phyloP scores from a whole-genome alignment of 225 moss, liverwort and hornwort species.

The Polytrichum formosum region DNA sequence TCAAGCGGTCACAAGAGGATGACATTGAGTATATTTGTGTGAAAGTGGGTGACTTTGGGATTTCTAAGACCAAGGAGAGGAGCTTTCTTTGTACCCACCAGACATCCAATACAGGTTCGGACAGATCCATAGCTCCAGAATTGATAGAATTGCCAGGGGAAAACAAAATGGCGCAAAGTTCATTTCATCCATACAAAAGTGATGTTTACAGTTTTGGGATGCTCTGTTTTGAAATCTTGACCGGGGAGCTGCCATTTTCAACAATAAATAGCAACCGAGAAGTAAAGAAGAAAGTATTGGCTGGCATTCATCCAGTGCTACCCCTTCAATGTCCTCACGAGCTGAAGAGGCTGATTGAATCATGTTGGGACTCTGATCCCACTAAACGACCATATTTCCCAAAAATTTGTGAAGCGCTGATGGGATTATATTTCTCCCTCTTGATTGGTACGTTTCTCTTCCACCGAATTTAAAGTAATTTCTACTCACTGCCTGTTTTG shows the following conservation, averaged over 20 bases:
- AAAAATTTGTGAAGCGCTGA: too few relatives aligned
- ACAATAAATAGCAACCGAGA: neutral
- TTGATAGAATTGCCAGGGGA: neutral
- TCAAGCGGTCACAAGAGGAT: neutral
- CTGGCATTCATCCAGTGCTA: neutral
- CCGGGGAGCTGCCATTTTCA: constrained; percentile 4
- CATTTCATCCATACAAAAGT: constrained; percentile 6
- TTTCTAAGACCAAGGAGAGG: neutral
- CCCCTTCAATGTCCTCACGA: neutral
- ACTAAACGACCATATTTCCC: neutral
- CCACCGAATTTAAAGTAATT: too few relatives aligned
- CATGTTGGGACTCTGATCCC: neutral
- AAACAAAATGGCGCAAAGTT: neutral
- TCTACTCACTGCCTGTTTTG: too few relatives aligned
- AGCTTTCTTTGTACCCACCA: too few relatives aligned
- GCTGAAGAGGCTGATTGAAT: neutral
- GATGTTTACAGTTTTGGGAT: constrained; percentile 17
- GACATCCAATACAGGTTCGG: neutral
- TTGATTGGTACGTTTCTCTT: too few relatives aligned
- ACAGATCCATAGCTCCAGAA: constrained; percentile 11
- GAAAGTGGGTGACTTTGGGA: constrained; percentile 19
- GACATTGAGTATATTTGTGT: neutral
- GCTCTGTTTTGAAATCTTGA: constrained; percentile 9
- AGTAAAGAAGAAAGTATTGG: neutral
- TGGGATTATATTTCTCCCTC: too few relatives aligned